Base-by-base conservation (phyloP, 164 flowering plant species). In the Dillenia suffruticosa region DNA sequence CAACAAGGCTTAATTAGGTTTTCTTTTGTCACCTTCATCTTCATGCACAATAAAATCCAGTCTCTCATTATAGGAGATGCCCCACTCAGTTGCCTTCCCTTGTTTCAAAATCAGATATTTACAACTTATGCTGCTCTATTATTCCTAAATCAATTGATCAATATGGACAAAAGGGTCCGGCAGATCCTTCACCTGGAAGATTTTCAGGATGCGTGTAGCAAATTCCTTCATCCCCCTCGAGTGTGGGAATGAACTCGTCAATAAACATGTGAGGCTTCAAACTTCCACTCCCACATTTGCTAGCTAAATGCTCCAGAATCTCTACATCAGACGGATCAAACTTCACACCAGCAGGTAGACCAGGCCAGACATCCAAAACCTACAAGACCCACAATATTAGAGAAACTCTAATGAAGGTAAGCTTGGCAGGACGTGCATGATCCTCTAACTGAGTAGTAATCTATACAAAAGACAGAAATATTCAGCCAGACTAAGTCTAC, bases 251-350 rank as follows among this genome's bases (percentile, higher is more conserved):
- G 77, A 94, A 91, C 54, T 82, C 95, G 60, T 94, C 89, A 56
- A 94, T 79, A 54, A 94, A 82, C 56, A 67, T 9, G 71, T 94
- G 99, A 8, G 93, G 87, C 56, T 71, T 66, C 54, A 72, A 58
- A 59, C 66, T 58, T 24, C 80, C 92, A 11, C 73, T 61, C 13
- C 90, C 87, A 69, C 84, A 77, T 76, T 94, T 91, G 46, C 87
- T 89, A 10, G 87, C 85, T 59, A 94, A 79, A 74, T 91, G 97
- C 26, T 81, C 84, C 26, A 94, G 43, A 46, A 94, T 79, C 72
- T 91, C 89, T 5, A 48, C 66, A 76, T 91, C 97, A 63, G 97
- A 81, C 13, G 99, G 99, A 65, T 91, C 99, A 60, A 94, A 94
- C 68, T 89, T 94, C 1, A 94, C 96, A 69, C 97, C 97, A 64